These are phyloP conservation scores for Neolentinus lepideus DNA, from an alignment of 1,284 basidiomycete genomes.

Conservation along the genomic window DNA sequence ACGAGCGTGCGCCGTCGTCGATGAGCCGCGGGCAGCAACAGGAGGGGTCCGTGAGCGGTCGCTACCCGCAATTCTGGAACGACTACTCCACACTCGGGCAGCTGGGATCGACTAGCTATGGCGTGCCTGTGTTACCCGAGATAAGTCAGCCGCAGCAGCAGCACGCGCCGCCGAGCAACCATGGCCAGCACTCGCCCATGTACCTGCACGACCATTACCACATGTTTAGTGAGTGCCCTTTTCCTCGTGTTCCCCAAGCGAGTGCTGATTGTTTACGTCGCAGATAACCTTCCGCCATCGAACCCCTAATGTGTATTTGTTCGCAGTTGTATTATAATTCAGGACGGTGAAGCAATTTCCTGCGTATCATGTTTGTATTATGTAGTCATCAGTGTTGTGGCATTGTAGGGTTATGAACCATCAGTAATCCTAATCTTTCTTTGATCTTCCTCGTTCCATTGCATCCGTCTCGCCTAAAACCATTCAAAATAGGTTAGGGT, in stretches of 20 bases:
- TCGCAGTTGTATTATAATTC: not conserved
- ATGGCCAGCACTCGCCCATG: slow-evolving; percentile 18
- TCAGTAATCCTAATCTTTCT: slow-evolving; percentile 1
- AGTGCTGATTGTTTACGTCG: not conserved
- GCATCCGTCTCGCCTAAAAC: not conserved
- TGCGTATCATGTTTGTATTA: not conserved
- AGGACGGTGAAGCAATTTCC: not conserved
- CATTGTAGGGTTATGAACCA: not conserved
- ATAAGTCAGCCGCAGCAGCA: slow-evolving; percentile 4
- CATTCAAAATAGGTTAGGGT: not conserved
- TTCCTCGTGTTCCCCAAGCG: not conserved
- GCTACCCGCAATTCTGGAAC: slow-evolving; percentile 54
- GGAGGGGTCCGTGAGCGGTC: slow-evolving; percentile 11
- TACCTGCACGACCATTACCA: slow-evolving; percentile 23
- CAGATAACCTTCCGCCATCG: not conserved
- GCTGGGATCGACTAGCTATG: slow-evolving; percentile 37
- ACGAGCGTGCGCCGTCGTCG: slow-evolving; percentile 24
- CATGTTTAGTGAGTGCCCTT: slow-evolving; percentile 23
- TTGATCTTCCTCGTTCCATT: not conserved
- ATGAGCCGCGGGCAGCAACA: slow-evolving; percentile 1
- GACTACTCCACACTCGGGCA: slow-evolving; percentile 53
- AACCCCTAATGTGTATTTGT: not conserved
- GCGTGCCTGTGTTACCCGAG: slow-evolving; percentile 17
- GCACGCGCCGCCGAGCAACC: slow-evolving; percentile 9
- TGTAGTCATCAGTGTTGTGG: slow-evolving; percentile 1